Evolutionary conservation across 2,329 filamentous ascomycete species (phyloP).

Genomic region (Monosporascus cannonballus): DNA sequence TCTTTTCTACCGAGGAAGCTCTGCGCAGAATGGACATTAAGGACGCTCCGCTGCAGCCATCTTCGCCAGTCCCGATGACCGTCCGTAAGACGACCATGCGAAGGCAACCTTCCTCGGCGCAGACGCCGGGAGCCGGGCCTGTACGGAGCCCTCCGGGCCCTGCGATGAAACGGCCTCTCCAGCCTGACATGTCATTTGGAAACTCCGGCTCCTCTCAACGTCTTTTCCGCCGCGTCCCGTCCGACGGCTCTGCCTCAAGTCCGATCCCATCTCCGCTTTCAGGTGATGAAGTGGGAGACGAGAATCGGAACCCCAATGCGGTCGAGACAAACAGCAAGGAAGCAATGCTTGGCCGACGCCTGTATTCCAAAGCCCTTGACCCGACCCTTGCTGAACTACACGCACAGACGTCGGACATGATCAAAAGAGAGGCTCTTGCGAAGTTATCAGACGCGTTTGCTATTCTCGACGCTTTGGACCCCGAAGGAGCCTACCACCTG

Average conservation of each 20-base stretch:
- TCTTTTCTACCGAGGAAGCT: constrained; percentile 53
- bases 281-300: constrained; percentile 43
- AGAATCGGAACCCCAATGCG: constrained; percentile 56
- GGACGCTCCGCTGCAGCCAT: constrained; percentile 51
- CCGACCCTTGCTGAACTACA: constrained; percentile 79
- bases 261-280: constrained; percentile 34
- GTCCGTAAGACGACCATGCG: constrained; percentile 55
- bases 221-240: constrained; percentile 80
- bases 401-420: constrained; percentile 62
- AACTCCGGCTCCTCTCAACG: constrained; percentile 89
- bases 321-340: constrained; percentile 68
- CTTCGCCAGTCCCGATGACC: constrained; percentile 48
- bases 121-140: constrained; percentile 33
- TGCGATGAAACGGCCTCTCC: constrained; percentile 68
- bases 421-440: constrained; percentile 77
- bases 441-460: constrained; percentile 81
- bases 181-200: constrained; percentile 86
- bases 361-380: constrained; percentile 77
- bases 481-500: constrained; percentile 82
- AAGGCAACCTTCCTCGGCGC: constrained; percentile 38
- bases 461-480: constrained; percentile 77
- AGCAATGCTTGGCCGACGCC: constrained; percentile 70
- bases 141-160: constrained; percentile 29
- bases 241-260: constrained; percentile 52
- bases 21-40: constrained; percentile 56